These are phyloP conservation scores for Apiospora hydei DNA, from an alignment of 2,329 filamentous ascomycete species.

Conservation along the genomic window DNA sequence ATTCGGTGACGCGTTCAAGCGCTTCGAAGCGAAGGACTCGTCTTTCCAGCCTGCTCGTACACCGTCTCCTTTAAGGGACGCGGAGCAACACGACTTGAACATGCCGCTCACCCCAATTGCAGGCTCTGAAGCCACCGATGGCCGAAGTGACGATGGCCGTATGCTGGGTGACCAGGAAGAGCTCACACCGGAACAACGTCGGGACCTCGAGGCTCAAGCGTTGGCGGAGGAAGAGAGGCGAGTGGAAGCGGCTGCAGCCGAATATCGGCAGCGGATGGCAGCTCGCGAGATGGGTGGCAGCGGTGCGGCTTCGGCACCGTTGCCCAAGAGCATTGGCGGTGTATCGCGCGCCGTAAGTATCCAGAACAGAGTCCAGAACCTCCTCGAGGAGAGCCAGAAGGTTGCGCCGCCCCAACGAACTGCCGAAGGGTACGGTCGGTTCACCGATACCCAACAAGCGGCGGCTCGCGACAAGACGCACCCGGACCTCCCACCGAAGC, in stretches of 20 bases:
- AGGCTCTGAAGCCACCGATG: conserved; percentile 77
- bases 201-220: conserved; percentile 84
- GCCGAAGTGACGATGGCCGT: conserved; percentile 71
- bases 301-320: conserved; percentile 42
- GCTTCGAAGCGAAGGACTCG: conserved; percentile 72
- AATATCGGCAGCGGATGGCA: conserved; percentile 80
- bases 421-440: conserved; percentile 89
- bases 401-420: conserved; percentile 69
- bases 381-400: conserved; percentile 80
- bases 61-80: conserved; percentile 58
- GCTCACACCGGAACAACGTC: conserved; percentile 84
- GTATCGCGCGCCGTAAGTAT: conserved; percentile 80
- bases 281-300: conserved; percentile 56
- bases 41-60: conserved; percentile 46
- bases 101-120: conserved; percentile 68
- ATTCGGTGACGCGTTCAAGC: conserved; percentile 92
- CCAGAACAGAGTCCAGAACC: conserved; percentile 86
- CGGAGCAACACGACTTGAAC: conserved; percentile 55
- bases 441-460: conserved; percentile 65
- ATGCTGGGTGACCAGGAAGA: conserved; percentile 72
- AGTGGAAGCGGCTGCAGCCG: conserved; percentile 86
- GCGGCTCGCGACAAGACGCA: conserved; percentile 49
- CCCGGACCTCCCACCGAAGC: conserved; percentile 60
- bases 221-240: conserved; percentile 88
- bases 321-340: conserved; percentile 64